phyloP scores from a whole-genome alignment of 257 asterid species.

The Solanum stenotomum region DNA sequence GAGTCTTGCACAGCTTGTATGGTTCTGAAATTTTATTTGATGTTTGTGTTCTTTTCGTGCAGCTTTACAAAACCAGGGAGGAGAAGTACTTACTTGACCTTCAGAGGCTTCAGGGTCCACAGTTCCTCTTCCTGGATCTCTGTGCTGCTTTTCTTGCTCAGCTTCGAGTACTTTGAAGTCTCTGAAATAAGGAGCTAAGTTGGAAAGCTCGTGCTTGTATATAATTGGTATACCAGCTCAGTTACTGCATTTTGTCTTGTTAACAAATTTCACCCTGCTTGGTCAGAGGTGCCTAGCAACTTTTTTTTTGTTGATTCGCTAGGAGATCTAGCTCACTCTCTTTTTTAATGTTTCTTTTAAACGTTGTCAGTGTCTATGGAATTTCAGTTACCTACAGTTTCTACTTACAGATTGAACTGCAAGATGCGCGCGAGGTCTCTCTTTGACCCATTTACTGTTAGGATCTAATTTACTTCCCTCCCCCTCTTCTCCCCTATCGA shows the following conservation, averaged over 20 bases:
- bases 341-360: not conserved
- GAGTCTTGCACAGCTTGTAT: not conserved
- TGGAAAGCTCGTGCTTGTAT: conserved; percentile 31
- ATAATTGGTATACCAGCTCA: conserved; percentile 18
- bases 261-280: conserved; percentile 5
- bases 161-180: conserved; percentile 62
- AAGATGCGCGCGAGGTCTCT: not conserved
- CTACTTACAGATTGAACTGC: not conserved
- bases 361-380: not conserved
- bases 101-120: conserved; percentile 87
- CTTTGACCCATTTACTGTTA: not conserved
- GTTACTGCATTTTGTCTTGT: conserved; percentile 1
- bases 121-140: conserved; percentile 70
- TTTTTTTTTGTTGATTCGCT: conserved; percentile 14
- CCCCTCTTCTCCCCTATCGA: not conserved
- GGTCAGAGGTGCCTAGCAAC: conserved; percentile 20
- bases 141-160: conserved; percentile 89
- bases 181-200: not conserved
- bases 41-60: conserved; percentile 15
- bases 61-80: conserved; percentile 88
- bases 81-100: conserved; percentile 84
- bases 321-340: conserved; percentile 19
- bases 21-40: not conserved
- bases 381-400: not conserved
- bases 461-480: not conserved